Evolutionary conservation across 2,329 filamentous ascomycete genomes (phyloP).

Genomic region (Botrytis aclada): DNA sequence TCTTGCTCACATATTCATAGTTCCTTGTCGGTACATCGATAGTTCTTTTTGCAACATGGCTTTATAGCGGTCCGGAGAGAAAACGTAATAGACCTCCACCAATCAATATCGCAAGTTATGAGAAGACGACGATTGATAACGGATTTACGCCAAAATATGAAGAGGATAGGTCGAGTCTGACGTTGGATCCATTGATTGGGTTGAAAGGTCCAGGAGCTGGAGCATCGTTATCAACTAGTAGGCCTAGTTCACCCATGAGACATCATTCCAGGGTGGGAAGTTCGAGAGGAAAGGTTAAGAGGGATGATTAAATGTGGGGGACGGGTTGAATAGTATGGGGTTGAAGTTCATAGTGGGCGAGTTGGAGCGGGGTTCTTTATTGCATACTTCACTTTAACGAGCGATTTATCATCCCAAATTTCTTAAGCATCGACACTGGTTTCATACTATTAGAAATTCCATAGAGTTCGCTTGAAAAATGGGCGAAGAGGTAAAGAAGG

Average conservation of each 20-base stretch:
- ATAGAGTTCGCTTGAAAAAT: background rate
- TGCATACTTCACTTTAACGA: background rate
- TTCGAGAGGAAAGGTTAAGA: slow-evolving; percentile 39
- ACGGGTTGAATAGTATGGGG: background rate
- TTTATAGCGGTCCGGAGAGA: slow-evolving; percentile 71
- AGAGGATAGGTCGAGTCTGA: slow-evolving; percentile 31
- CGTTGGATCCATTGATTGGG: slow-evolving; percentile 35
- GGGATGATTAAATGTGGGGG: slow-evolving; percentile 37
- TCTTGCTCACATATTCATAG: slow-evolving; percentile 45
- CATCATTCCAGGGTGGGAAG: slow-evolving; percentile 44
- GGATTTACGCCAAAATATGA: slow-evolving; percentile 37
- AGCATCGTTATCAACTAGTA: slow-evolving; percentile 47
- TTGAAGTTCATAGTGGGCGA: background rate
- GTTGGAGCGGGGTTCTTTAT: background rate
- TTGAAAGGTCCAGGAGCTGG: slow-evolving; percentile 42
- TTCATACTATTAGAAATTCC: background rate
- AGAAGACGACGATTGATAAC: slow-evolving; percentile 55
- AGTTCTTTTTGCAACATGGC: slow-evolving; percentile 78
- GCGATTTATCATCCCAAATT: background rate
- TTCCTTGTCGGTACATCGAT: slow-evolving; percentile 77
- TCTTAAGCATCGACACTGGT: background rate
- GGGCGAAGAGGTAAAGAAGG: background rate
- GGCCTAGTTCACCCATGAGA: slow-evolving; percentile 47
- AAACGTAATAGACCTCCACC: slow-evolving; percentile 59
- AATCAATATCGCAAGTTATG: slow-evolving; percentile 68